phyloP scores from a whole-genome alignment of 306 rosid genomes.

The Datisca glomerata region DNA sequence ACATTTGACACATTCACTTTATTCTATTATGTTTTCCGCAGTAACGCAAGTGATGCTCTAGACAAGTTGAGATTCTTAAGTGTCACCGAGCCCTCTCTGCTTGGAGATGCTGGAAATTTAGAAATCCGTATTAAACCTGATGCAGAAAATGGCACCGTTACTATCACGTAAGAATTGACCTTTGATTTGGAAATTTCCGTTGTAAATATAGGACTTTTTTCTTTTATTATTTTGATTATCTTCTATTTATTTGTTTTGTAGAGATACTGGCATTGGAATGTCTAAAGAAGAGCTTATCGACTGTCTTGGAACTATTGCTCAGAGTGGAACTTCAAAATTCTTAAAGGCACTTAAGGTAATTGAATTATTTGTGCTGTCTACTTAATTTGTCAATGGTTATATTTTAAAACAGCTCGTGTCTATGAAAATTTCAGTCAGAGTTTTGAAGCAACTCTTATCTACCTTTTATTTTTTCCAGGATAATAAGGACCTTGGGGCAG shows the following conservation, averaged over 20 bases:
- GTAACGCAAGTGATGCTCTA: slow-evolving; percentile 94
- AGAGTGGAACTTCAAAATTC: slow-evolving; percentile 98
- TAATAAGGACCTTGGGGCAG: slow-evolving; percentile 83
- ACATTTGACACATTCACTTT: no score
- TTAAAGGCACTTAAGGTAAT: slow-evolving; percentile 84
- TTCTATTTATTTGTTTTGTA: slow-evolving; percentile 11
- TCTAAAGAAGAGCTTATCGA: slow-evolving; percentile 86
- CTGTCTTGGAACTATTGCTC: slow-evolving; percentile 98
- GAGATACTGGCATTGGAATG: slow-evolving; percentile 99
- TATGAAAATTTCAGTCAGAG: neutral
- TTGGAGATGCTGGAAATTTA: slow-evolving; percentile 78
- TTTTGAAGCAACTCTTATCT: neutral
- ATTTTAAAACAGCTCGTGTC: no score
- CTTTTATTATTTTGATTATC: no score
- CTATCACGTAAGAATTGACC: slow-evolving; percentile 47
- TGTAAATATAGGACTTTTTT: no score
- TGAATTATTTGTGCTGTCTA: neutral
- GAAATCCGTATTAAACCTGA: slow-evolving; percentile 85
- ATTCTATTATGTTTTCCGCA: slow-evolving; percentile 8
- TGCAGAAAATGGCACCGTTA: slow-evolving; percentile 76
- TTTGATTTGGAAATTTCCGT: neutral
- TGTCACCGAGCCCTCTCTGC: slow-evolving; percentile 90
- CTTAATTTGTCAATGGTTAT: no score
- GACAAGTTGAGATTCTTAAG: slow-evolving; percentile 96
- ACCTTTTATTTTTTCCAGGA: slow-evolving; percentile 33